Evolutionary conservation across 345 rosid species (phyloP).

Genomic region (Reutealis trisperma): DNA sequence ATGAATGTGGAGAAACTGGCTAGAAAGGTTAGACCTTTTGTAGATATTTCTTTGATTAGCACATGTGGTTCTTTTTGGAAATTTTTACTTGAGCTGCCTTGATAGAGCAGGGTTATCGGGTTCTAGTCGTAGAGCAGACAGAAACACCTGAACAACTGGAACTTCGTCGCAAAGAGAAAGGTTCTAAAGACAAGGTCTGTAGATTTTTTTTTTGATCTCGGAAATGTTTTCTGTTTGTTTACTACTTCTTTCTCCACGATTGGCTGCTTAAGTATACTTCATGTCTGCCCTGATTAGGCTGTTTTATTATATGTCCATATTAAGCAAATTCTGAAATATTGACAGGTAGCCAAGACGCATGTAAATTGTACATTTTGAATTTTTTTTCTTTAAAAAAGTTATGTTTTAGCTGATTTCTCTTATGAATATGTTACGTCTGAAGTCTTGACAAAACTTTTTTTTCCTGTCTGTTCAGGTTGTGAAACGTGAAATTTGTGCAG

Average conservation of each 20-base stretch:
- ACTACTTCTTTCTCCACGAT: background rate
- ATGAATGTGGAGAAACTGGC: constrained; percentile 90
- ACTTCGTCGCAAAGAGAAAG: constrained; percentile 81
- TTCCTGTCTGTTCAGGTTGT: constrained; percentile 66
- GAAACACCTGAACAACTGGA: constrained; percentile 98
- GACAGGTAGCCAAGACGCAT: background rate
- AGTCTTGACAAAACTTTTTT: constrained; percentile 23
- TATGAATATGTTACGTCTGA: background rate
- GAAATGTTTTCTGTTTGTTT: background rate
- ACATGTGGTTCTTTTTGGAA: constrained; percentile 14
- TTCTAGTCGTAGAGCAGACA: constrained; percentile 95
- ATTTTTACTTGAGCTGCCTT: constrained; percentile 28
- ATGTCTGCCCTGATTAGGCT: background rate
- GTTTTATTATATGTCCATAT: background rate
- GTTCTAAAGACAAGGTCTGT: constrained; percentile 87
- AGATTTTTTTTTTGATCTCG: background rate
- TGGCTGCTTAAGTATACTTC: background rate
- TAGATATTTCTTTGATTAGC: constrained; percentile 15
- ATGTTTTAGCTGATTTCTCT: background rate
- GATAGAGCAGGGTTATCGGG: constrained; percentile 82
- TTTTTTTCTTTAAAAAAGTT: background rate
- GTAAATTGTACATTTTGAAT: background rate
- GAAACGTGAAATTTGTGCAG: constrained; percentile 93
- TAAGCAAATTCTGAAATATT: background rate
- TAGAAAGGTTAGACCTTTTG: constrained; percentile 60